Evolutionary conservation across 495 filamentous ascomycete species (phyloP).

Genomic region (Bathelium albidoporum): DNA sequence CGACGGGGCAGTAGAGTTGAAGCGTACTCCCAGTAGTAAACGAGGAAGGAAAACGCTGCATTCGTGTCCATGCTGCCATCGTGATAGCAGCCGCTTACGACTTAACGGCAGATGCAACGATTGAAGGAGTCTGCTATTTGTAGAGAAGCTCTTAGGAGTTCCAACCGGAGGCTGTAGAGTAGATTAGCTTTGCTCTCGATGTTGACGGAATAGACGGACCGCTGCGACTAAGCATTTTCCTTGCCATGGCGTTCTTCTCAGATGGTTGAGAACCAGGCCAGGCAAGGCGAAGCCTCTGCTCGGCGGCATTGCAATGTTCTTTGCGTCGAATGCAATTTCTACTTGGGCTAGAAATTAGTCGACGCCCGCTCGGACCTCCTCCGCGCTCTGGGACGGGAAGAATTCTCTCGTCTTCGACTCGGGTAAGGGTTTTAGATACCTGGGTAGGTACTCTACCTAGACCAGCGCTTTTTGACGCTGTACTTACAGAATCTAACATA

Average conservation of each 20-base stretch:
- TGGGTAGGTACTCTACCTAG: too few relatives aligned
- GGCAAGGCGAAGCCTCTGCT: not conserved
- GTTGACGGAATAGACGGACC: not conserved
- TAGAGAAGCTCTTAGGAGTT: slow-evolving; percentile 1
- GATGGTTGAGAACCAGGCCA: not conserved
- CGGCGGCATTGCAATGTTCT: not conserved
- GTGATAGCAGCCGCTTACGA: not conserved
- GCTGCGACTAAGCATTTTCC: not conserved
- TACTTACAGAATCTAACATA: too few relatives aligned
- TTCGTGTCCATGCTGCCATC: not conserved
- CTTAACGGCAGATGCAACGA: not conserved
- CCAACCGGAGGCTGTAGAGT: not conserved
- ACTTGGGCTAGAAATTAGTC: not conserved
- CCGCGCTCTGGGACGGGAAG: too few relatives aligned
- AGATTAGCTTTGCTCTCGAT: not conserved
- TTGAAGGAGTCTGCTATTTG: not conserved
- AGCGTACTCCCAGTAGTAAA: not conserved
- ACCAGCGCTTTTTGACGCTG: too few relatives aligned
- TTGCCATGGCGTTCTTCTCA: not conserved
- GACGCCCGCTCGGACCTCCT: not conserved
- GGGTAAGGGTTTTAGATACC: too few relatives aligned
- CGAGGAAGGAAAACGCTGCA: too few relatives aligned
- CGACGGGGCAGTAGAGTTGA: slow-evolving; percentile 12
- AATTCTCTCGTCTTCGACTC: too few relatives aligned
- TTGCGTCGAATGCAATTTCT: not conserved